These are phyloP conservation scores for Yarrowia sp. DNA, from an alignment of 805 yeast species.

Conservation along the genomic window DNA sequence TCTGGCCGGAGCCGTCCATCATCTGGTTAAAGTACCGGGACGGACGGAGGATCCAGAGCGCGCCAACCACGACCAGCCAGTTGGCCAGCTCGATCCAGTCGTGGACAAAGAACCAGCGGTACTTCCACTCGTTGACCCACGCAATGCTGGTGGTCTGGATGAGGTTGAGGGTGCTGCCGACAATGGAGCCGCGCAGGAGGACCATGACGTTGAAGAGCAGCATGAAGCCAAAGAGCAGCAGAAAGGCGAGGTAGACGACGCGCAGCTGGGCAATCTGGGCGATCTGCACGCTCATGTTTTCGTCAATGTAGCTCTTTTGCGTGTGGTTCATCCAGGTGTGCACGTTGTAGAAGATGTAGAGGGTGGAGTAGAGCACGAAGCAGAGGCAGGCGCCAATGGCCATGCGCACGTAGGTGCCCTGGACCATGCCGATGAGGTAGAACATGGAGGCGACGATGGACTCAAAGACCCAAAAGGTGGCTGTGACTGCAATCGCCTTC, in stretches of 20 bases:
- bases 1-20: conserved; percentile 21
- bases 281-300: conserved; percentile 13
- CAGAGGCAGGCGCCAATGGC: conserved; percentile 14
- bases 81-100: conserved; percentile 21
- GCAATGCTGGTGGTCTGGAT: conserved; percentile 3
- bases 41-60: conserved; percentile 1
- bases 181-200: not conserved
- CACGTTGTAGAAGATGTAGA: not conserved
- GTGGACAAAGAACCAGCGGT: conserved; percentile 20
- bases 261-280: not conserved
- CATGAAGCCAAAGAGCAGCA: not conserved
- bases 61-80: not conserved
- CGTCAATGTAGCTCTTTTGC: not conserved
- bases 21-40: conserved; percentile 17
- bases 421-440: conserved; percentile 5
- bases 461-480: conserved; percentile 1
- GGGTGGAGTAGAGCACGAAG: not conserved
- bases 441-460: conserved; percentile 13
- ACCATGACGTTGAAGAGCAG: conserved; percentile 1
- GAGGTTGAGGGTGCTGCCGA: not conserved
- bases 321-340: conserved; percentile 2
- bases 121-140: conserved; percentile 16
- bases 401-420: conserved; percentile 10
- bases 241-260: not conserved
- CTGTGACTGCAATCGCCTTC: not conserved